Evolutionary conservation across 2,329 filamentous ascomycete genomes (phyloP).

Genomic region (Sporothrix mexicana): DNA sequence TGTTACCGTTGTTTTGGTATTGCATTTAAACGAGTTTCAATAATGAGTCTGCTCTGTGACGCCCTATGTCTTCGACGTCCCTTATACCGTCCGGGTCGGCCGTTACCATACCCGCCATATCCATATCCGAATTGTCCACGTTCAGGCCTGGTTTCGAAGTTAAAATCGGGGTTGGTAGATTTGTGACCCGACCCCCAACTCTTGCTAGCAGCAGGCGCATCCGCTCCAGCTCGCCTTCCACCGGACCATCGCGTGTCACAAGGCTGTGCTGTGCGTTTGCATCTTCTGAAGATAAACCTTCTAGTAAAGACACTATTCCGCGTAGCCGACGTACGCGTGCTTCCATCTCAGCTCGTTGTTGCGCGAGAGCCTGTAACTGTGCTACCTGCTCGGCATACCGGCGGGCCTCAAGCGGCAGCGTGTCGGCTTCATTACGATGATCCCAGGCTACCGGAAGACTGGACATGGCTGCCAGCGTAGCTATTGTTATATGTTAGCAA

Average conservation of each 20-base stretch:
- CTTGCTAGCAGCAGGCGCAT: constrained; percentile 68
- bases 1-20: too few relatives aligned
- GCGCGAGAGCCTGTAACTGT: constrained; percentile 57
- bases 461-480: constrained; percentile 48
- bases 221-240: constrained; percentile 69
- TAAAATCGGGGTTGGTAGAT: constrained; percentile 40
- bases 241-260: constrained; percentile 66
- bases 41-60: constrained; percentile 51
- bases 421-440: constrained; percentile 46
- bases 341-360: constrained; percentile 48
- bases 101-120: neutral
- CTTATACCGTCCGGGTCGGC: constrained; percentile 3
- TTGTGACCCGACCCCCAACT: constrained; percentile 60
- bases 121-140: neutral
- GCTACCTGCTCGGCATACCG: constrained; percentile 59
- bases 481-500: constrained; percentile 46
- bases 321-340: constrained; percentile 53
- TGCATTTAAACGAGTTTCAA: constrained; percentile 44
- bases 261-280: constrained; percentile 67
- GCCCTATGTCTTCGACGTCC: constrained; percentile 48
- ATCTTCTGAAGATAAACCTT: constrained; percentile 49
- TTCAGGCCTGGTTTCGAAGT: neutral
- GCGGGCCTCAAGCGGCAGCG: constrained; percentile 54
- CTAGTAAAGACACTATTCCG: constrained; percentile 57
- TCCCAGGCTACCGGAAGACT: constrained; percentile 57